phyloP scores from a whole-genome alignment of 192 early-diverging fungal genomes.

The Backusella australiensis region DNA sequence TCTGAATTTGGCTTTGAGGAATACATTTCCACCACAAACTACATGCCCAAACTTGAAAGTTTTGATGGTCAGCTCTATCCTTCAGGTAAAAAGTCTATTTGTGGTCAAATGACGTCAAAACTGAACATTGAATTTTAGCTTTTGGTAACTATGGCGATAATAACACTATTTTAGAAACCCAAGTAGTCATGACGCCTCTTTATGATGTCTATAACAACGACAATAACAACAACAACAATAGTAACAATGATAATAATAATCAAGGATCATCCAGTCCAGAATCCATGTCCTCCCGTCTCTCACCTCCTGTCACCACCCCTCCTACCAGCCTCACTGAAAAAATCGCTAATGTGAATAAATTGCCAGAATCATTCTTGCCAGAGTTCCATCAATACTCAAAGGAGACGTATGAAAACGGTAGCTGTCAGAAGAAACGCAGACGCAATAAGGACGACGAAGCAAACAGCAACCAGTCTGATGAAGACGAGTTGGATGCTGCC shows the following conservation, averaged over 20 bases:
- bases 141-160: slow-evolving; percentile 17
- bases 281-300: slow-evolving; percentile 10
- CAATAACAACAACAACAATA: background rate
- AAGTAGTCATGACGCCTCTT: slow-evolving; percentile 4
- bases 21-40: slow-evolving; percentile 10
- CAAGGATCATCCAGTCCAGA: slow-evolving; percentile 13
- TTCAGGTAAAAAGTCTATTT: background rate
- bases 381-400: slow-evolving; percentile 37
- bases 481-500: slow-evolving; percentile 25
- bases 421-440: slow-evolving; percentile 20
- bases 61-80: slow-evolving; percentile 11
- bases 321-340: slow-evolving; percentile 23
- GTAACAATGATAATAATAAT: background rate
- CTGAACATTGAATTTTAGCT: background rate
- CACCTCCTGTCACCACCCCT: slow-evolving; percentile 3
- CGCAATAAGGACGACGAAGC: slow-evolving; percentile 2
- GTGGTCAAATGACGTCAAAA: slow-evolving; percentile 9
- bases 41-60: slow-evolving; percentile 3
- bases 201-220: slow-evolving; percentile 5
- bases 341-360: slow-evolving; percentile 35
- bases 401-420: slow-evolving; percentile 32
- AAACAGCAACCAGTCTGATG: slow-evolving; percentile 1
- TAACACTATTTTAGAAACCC: slow-evolving; percentile 3
- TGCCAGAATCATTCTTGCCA: slow-evolving; percentile 32
- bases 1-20: slow-evolving; percentile 18